Evolutionary conservation across 2,329 filamentous ascomycete genomes (phyloP), one percentile per base, ranked within the genome.

Genomic region (Arthrobotrys sphaeroides): DNA sequence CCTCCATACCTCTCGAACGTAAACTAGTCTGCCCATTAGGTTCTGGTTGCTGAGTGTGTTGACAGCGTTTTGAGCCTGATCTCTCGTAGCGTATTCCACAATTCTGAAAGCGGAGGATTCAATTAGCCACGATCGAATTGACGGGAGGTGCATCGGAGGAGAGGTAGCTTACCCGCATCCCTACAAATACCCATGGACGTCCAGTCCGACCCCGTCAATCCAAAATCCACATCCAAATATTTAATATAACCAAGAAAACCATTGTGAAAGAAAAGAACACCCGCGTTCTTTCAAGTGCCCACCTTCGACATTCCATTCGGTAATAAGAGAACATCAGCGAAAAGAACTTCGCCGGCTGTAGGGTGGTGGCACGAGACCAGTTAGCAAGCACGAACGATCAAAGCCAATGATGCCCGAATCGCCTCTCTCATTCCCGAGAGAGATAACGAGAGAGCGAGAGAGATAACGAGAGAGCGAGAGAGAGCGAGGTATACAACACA

Each of bases 291-390:
- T 91, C 90, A 88, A 90, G 90, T 90, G 93, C 92, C 93, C 94
- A 98, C 94, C 94, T 99, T 99, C 92, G 94, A 98, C 95, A 99
- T 99, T 94, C 95, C 95, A 89, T 99, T 99, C 83, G 95, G 95
- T 90, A 99, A 93, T 85, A 97, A 88, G 85, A 99, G 90, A 83
- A 99, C 95, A 88, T 99, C 95, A 87, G 95, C 95, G 87, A 97
- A 99, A 86, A 98, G 90, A 84, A 99, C 95, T 85, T 98, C 94
- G 88, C 95, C 95, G 87, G 95, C 95, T 98, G 85, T 73, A 82
- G 80, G 65, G n/a, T n/a, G 31, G 9, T 36, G 51, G 31, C 51
- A 55, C 51, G 51, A 55, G 51, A 55, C 51, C 51, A 55, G n/a
- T 55, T 55, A 55, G 51, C 51, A 55, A 38, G 22, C 31, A 5